Conservation (phyloP, 1,139 yeast species). For the Candida freyschussii region DNA sequence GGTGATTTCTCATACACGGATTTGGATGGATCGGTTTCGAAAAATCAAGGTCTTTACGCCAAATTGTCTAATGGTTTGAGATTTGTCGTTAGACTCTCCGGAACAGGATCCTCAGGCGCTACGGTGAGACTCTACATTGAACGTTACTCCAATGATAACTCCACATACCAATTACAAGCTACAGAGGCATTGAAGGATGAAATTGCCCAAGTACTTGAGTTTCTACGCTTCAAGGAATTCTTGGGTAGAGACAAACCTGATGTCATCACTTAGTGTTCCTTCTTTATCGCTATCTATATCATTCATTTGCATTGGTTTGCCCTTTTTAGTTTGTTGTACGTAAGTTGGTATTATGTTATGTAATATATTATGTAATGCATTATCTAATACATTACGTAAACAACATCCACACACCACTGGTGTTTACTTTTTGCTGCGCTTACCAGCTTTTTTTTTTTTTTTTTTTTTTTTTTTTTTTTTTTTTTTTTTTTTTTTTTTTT, state of each 20-base stretch:
- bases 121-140: conserved; percentile 92
- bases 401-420: no score
- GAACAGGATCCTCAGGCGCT: conserved; percentile 98
- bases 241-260: conserved; percentile 86
- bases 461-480: no score
- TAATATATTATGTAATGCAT: no score
- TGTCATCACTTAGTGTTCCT: conserved; percentile 86
- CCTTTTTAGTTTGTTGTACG: no score
- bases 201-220: conserved; percentile 56
- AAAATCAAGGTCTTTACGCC: conserved; percentile 88
- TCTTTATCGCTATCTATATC: no score
- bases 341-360: no score
- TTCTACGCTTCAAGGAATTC: conserved; percentile 66
- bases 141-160: conserved; percentile 62
- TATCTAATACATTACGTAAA: no score
- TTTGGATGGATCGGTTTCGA: conserved; percentile 85
- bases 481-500: no score
- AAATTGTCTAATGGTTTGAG: conserved; percentile 80
- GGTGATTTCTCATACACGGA: conserved; percentile 93
- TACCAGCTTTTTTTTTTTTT: no score
- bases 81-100: conserved; percentile 86
- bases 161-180: conserved; percentile 49
- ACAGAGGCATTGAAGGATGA: conserved; percentile 65
- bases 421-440: no score
- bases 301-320: no score